Conservation (phyloP, 495 filamentous ascomycete species). For the Penicillium atrosanguineum region DNA sequence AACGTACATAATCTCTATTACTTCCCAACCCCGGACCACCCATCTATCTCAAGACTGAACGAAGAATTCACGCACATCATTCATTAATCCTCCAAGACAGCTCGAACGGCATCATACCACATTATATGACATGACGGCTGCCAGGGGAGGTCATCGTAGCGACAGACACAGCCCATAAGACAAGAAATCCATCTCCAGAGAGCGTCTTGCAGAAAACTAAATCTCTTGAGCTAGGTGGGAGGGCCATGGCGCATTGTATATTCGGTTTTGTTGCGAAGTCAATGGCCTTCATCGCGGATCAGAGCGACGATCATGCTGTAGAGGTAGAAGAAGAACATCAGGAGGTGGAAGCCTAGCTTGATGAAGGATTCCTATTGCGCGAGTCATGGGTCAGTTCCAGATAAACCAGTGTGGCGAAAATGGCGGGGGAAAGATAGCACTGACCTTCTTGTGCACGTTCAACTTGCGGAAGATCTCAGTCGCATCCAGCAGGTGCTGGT, state of each 20-base stretch:
- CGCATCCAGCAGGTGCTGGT: conserved; percentile 93
- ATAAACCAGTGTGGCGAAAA: neutral
- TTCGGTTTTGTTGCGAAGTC: conserved; percentile 44
- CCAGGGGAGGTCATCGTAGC: neutral
- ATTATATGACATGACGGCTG: conserved; percentile 7
- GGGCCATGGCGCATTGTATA: conserved; percentile 42
- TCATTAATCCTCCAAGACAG: conserved; percentile 8
- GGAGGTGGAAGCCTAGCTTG: conserved; percentile 96
- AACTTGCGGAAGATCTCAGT: conserved; percentile 99
- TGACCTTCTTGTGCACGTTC: conserved; percentile 98
- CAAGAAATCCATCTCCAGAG: neutral
- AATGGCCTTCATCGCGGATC: conserved; percentile 92
- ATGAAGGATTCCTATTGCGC: conserved; percentile 86
- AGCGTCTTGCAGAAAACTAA: conserved; percentile 1
- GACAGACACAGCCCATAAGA: conserved; percentile 4
- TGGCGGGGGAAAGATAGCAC: conserved; percentile 18
- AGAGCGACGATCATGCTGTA: conserved; percentile 99
- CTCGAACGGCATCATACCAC: conserved; percentile 7
- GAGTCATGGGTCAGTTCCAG: conserved; percentile 10
- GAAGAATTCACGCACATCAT: conserved; percentile 10
- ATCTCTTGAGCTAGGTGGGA: conserved; percentile 19
- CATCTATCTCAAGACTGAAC: conserved; percentile 21
- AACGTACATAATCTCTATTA: conserved; percentile 18
- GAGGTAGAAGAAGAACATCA: conserved; percentile 99
- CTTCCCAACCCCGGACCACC: conserved; percentile 8